These are phyloP conservation scores for Globisporangium spinosum DNA, from an alignment of 352 stramenopile genomes.

Conservation along the genomic window DNA sequence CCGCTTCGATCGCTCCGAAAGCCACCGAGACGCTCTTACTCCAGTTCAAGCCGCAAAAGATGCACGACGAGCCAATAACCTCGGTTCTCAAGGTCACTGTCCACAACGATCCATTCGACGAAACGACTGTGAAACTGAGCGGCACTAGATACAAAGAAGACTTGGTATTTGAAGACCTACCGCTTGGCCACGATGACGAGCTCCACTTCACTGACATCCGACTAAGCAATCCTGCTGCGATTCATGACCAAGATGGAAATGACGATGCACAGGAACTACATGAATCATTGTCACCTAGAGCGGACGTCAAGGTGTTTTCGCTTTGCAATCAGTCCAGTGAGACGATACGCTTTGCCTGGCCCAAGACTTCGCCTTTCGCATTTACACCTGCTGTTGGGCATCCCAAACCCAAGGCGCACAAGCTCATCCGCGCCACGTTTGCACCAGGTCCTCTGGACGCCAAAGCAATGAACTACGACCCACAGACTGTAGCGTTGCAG, in stretches of 20 bases:
- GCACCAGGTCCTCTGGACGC: constrained; percentile 21
- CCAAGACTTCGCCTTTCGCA: constrained; percentile 45
- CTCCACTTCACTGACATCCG: constrained; percentile 88
- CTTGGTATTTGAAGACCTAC: constrained; percentile 86
- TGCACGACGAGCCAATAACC: constrained; percentile 52
- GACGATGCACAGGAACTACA: constrained; percentile 7
- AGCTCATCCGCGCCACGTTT: constrained; percentile 78
- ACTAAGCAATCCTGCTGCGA: constrained; percentile 20
- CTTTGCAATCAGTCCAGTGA: constrained; percentile 65
- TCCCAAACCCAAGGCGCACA: constrained; percentile 49
- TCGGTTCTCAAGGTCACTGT: constrained; percentile 81
- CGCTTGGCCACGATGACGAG: constrained; percentile 63
- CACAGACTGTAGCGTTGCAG: constrained; percentile 38
- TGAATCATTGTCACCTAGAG: not conserved
- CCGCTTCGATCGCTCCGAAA: constrained; percentile 65
- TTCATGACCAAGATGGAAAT: not conserved
- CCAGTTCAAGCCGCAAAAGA: constrained; percentile 82
- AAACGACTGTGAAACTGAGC: constrained; percentile 65
- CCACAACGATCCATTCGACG: constrained; percentile 90
- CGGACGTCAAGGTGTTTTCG: constrained; percentile 68
- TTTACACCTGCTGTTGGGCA: constrained; percentile 80
- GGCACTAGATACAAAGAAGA: constrained; percentile 83
- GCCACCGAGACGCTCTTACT: constrained; percentile 56
- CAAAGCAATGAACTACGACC: constrained; percentile 35
- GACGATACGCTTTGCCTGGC: constrained; percentile 73